Conservation (phyloP, 2,329 filamentous ascomycete species). For the Parascedosporium putredinis region DNA sequence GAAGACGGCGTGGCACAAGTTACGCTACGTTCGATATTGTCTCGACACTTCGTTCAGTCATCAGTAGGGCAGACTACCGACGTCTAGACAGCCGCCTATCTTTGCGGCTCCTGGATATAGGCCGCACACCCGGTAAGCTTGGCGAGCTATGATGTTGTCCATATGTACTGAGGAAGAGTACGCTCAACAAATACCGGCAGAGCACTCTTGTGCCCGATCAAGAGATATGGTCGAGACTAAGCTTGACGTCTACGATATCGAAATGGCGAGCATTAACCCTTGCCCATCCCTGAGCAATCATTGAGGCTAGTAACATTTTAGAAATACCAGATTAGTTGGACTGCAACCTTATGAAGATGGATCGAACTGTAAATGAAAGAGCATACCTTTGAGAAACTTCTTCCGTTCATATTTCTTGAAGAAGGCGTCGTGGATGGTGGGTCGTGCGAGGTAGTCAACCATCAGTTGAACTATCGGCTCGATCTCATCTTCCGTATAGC, state of each 20-base stretch:
- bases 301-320: background rate
- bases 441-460: slow-evolving; percentile 90
- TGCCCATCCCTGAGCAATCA: slow-evolving; percentile 2
- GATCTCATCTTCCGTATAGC: slow-evolving; percentile 88
- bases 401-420: slow-evolving; percentile 99
- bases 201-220: too few species aligned
- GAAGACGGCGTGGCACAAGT: too few species aligned
- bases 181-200: background rate
- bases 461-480: slow-evolving; percentile 86
- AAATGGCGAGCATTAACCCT: slow-evolving; percentile 8
- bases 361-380: too few species aligned
- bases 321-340: background rate
- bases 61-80: too few species aligned
- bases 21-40: too few species aligned
- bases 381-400: slow-evolving; percentile 96
- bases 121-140: too few species aligned
- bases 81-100: too few species aligned
- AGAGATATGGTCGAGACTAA: slow-evolving; percentile 8
- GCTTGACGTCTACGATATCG: slow-evolving; percentile 6
- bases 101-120: too few species aligned
- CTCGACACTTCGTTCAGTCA: too few species aligned
- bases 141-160: too few species aligned
- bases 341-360: too few species aligned
- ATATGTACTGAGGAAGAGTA: too few species aligned
- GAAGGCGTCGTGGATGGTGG: slow-evolving; percentile 90